Evolutionary conservation across 1,284 basidiomycete genomes (phyloP), one percentile per base, ranked within the genome.

Genomic region (Ustilago shanxiensis): DNA sequence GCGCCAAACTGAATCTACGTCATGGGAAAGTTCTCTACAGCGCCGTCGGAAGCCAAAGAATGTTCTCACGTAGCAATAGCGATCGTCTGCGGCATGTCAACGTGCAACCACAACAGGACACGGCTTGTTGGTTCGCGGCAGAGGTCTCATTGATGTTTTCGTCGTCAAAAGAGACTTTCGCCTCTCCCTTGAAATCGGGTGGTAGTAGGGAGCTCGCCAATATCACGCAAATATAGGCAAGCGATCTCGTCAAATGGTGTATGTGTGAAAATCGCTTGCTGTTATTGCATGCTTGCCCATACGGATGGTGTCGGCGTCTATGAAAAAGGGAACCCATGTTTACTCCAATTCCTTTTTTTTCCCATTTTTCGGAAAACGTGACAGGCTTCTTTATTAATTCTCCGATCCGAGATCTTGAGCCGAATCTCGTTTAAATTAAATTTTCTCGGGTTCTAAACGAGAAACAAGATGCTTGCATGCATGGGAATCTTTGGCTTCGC

Each of bases 401-500:
- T 39, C 37, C 37, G 2, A 39, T 39, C 37, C 37, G 37, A 39
- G 14, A 16, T 39, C 14, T 18, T 39, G 14, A 39, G 37, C 37
- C 37, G 37, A 39, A 39, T n/a, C n/a, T 14, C 14, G 11, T 33
- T 33, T 7, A 33, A 33, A 7, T 33, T 33, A 33, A 33, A 7
- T 33, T 33, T 7, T 33, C 31, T 33, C 31, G 31, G 31, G 6
- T 39, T 47, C n/a, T 22, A 47, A 47, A 47, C 44, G 22, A 47
- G 44, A 47, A 47, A 22, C 44, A n/a, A n/a, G n/a, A 47, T 26
- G 22, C 44, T 47, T 47, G 44, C 44, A 47, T 47, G 44, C 44
- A 47, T 47, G 22, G 22, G 22, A 47, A 47, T 47, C 44, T 39
- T 39, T 39, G 14, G 14, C 37, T 47, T 47, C 44, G 22, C 20